These are phyloP conservation scores for Tulasnella calospora DNA, from an alignment of 768 basidiomycete genomes.

Conservation along the genomic window DNA sequence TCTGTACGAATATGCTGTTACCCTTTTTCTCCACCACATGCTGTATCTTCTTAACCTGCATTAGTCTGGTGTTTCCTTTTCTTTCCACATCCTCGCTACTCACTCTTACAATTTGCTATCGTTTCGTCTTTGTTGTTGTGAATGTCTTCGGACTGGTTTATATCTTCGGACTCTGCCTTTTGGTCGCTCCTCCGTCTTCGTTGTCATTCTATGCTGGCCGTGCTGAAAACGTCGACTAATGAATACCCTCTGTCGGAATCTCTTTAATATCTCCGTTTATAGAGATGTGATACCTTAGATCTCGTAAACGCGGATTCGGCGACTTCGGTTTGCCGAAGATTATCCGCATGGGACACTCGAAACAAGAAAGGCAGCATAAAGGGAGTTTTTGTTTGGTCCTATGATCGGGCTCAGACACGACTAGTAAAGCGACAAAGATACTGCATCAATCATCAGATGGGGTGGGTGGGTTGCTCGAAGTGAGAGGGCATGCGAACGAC, in stretches of 20 bases:
- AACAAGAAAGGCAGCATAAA: too few species aligned
- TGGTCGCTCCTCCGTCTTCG: background rate
- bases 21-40: background rate
- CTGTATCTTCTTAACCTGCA: background rate
- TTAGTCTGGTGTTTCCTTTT: background rate
- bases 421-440: background rate
- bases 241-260: background rate
- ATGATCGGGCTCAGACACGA: background rate
- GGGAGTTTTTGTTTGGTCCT: background rate
- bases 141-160: background rate
- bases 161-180: background rate
- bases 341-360: too few species aligned
- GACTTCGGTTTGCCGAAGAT: too few species aligned
- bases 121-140: background rate
- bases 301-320: background rate
- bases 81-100: background rate
- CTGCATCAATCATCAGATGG: background rate
- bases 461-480: background rate
- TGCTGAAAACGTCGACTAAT: background rate
- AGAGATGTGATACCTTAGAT: background rate
- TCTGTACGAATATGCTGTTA: conserved; percentile 14
- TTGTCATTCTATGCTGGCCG: background rate
- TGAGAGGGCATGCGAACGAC: background rate
- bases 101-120: background rate
- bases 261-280: background rate